Evolutionary conservation across 2,329 filamentous ascomycete species (phyloP).

Genomic region (Penicillium decumbens): DNA sequence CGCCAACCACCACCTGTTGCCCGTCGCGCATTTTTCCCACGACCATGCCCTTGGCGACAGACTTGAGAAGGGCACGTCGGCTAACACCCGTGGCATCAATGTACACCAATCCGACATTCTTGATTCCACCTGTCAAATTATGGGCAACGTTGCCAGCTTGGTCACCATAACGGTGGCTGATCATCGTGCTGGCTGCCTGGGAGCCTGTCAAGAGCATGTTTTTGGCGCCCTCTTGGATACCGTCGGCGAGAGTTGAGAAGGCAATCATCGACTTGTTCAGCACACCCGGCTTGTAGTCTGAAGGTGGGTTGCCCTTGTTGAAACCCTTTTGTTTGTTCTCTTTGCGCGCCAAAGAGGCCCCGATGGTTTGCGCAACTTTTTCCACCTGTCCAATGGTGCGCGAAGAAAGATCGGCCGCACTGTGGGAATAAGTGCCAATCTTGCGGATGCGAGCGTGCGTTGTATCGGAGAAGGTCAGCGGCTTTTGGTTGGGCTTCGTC

Average conservation of each 20-base stretch:
- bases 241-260: conserved; percentile 89
- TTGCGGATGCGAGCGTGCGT: conserved; percentile 82
- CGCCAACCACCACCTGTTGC: conserved; percentile 46
- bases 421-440: conserved; percentile 78
- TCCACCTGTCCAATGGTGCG: conserved; percentile 82
- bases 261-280: conserved; percentile 96
- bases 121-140: conserved; percentile 76
- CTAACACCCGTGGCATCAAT: conserved; percentile 94
- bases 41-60: conserved; percentile 89
- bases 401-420: conserved; percentile 72
- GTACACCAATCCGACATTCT: conserved; percentile 95
- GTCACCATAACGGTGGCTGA: conserved; percentile 80
- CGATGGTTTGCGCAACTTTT: conserved; percentile 83
- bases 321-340: conserved; percentile 55
- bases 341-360: conserved; percentile 67
- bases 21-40: conserved; percentile 49
- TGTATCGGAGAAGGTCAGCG: conserved; percentile 79
- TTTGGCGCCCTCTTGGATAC: conserved; percentile 80
- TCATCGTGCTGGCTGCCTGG: conserved; percentile 75
- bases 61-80: conserved; percentile 82
- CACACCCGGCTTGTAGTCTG: conserved; percentile 78
- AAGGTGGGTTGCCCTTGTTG: conserved; percentile 65
- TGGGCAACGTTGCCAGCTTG: conserved; percentile 77
- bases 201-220: conserved; percentile 70
- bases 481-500: conserved; percentile 70